Percentiles rank a stretch among this genome's conserved stretches.
These are phyloP conservation scores for Botryotinia globosa DNA, from an alignment of 2,329 filamentous ascomycete genomes.

Conservation along the genomic window DNA sequence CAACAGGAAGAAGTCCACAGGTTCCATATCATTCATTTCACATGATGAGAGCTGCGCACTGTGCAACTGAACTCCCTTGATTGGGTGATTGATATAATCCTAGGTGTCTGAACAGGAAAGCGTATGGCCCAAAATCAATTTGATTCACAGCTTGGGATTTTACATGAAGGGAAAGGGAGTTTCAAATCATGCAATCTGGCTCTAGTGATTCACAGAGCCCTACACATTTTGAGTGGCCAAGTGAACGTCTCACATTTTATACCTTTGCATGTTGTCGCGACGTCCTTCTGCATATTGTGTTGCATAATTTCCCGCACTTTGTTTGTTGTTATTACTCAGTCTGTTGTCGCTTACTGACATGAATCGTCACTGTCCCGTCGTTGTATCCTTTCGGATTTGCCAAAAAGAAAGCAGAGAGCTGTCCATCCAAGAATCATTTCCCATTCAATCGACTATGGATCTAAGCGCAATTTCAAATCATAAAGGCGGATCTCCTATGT, in stretches of 20 bases:
- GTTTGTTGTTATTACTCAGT: not conserved
- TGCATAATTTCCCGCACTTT: not conserved
- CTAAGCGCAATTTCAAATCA: not conserved
- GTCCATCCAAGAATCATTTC: not conserved
- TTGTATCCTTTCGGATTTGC: not conserved
- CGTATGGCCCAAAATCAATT: not conserved
- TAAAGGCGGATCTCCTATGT: not conserved
- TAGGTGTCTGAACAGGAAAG: not conserved
- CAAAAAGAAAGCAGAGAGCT: not conserved
- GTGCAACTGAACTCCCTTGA: not conserved
- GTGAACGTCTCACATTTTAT: not conserved
- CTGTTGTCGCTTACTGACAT: not conserved
- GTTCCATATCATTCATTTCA: not conserved
- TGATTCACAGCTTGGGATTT: not conserved
- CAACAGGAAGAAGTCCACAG: not conserved
- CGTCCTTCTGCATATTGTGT: not conserved
- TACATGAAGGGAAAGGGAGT: not conserved
- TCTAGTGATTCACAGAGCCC: not conserved
- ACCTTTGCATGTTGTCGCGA: not conserved
- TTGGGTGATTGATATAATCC: not conserved
- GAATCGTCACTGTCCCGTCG: not conserved
- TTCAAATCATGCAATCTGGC: not conserved
- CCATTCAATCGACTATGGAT: not conserved
- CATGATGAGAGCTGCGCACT: not conserved
- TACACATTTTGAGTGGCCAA: not conserved